Evolutionary conservation across 2,329 filamentous ascomycete genomes (phyloP).

Genomic region (Ceratocystis variospora): DNA sequence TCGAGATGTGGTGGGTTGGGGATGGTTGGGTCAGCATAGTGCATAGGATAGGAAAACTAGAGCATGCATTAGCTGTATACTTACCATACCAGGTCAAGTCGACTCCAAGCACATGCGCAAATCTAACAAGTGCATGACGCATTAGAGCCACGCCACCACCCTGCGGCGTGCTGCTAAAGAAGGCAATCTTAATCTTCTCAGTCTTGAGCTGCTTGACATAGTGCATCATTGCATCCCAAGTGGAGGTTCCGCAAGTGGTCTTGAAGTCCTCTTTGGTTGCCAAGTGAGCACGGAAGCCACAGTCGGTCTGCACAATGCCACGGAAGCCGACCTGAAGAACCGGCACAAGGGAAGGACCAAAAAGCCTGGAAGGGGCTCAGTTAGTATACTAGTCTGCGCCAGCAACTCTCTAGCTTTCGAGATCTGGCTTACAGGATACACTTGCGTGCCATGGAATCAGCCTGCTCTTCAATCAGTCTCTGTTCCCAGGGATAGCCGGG

Average conservation of each 20-base stretch:
- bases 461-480: constrained; percentile 62
- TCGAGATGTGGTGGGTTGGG: too few relatives aligned
- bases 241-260: constrained; percentile 44
- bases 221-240: constrained; percentile 51
- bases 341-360: constrained; percentile 58
- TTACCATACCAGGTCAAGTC: constrained; percentile 58
- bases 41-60: background rate
- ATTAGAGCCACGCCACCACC: constrained; percentile 74
- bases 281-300: constrained; percentile 48
- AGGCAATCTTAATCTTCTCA: constrained; percentile 55
- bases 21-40: background rate
- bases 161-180: constrained; percentile 69
- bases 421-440: constrained; percentile 48
- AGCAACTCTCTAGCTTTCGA: background rate
- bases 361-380: constrained; percentile 38
- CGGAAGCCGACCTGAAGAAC: constrained; percentile 53
- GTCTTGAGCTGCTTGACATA: constrained; percentile 50
- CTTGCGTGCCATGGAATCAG: constrained; percentile 68
- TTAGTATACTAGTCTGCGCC: background rate
- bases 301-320: constrained; percentile 58
- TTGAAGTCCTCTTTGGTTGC: constrained; percentile 43
- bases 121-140: constrained; percentile 63
- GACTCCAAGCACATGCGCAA: constrained; percentile 51
- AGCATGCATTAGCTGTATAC: constrained; percentile 21
- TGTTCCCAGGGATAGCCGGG: constrained; percentile 36